Base-by-base conservation (phyloP, 257 asterid species). In the Penstemon davidsonii region DNA sequence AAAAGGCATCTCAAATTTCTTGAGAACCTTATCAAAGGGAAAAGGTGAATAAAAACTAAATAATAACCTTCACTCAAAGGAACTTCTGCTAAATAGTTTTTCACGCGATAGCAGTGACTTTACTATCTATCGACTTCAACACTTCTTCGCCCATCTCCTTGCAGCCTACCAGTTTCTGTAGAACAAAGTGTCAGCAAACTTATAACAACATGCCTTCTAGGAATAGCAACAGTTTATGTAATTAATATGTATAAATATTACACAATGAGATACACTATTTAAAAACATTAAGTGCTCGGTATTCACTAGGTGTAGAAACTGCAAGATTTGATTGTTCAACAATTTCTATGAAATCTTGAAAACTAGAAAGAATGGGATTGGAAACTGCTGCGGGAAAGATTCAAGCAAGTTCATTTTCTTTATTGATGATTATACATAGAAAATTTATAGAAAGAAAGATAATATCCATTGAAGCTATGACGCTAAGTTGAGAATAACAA, bases 81-180 rank as follows among this genome's bases (percentile, higher is more conserved):
- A 12, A 10, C 58, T 36, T 0, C 4, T 6, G 47, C 43, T 25
- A 46, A 56, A 54, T 11, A 39, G 33, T 13, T 13, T 69, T 65
- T 84, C 83, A 79, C 56, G 82, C 78, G 7, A 84, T 64, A 43
- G 85, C 81, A n/a, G 83, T 86, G 44, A 73, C 82, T 75, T 83
- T 84, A 38, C 83, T 61, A 42, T 82, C 96, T 4, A 94, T 83
- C 13, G 99, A 88, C 87, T 88, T 88, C 78, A 94, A 66, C 49
- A 94, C 97, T 84, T 87, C 87, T 69, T 94, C 96, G 5, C 97
- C 99, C 93, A 94, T 94, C 84, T 88, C 93, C 75, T 78, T 86
- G 95, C 99, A 94, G 5, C 99, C 99, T 2, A 94, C 97, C 64
- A 94, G 83, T 84, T 86, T 94, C 97, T 94, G 92, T 7, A 73